Conservation (phyloP, 2,329 filamentous ascomycete species). For the Cytospora schulzeri region DNA sequence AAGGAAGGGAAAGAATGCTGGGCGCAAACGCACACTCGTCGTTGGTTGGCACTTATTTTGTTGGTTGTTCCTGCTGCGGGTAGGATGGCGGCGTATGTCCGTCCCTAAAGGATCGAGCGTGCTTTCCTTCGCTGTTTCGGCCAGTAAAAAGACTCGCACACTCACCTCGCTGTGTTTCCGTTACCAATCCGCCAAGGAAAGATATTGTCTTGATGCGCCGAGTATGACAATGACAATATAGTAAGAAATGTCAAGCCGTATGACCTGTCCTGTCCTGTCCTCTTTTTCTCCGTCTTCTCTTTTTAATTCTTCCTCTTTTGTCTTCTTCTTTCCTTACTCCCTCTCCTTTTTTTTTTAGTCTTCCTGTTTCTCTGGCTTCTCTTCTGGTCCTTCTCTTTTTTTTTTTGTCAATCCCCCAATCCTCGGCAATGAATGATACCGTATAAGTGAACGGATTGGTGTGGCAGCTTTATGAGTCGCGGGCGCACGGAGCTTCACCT, state of each 20-base stretch:
- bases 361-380: background rate
- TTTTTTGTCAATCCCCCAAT: background rate
- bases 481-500: background rate
- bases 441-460: background rate
- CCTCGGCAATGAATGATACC: background rate
- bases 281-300: no score
- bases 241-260: background rate
- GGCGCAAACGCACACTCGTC: background rate
- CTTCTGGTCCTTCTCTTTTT: background rate
- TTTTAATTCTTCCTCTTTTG: no score
- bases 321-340: no score
- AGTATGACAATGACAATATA: background rate
- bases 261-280: no score
- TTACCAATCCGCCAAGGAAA: background rate
- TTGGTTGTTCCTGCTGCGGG: background rate
- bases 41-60: background rate
- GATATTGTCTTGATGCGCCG: no score
- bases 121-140: background rate
- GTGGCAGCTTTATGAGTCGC: background rate
- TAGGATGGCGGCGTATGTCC: background rate
- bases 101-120: background rate
- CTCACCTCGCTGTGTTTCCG: background rate
- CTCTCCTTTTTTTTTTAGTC: no score
- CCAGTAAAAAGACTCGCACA: background rate
- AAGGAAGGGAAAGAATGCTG: background rate